Evolutionary conservation across 2,329 filamentous ascomycete species (phyloP).

Genomic region (Epichloe elymi): DNA sequence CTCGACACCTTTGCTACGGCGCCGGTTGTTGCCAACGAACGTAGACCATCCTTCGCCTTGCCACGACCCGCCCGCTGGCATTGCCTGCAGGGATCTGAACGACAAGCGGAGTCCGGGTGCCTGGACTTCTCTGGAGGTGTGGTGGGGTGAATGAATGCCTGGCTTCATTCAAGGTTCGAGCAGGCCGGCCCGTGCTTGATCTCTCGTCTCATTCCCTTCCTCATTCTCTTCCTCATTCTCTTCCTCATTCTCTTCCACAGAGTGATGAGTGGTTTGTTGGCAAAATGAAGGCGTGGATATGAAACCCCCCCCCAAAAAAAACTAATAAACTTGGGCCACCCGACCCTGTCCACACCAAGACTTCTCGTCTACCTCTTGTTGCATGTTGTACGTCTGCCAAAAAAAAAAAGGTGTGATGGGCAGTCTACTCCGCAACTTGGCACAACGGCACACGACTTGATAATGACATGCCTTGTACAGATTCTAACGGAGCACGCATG

Average conservation of each 20-base stretch:
- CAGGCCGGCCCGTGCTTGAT: not conserved
- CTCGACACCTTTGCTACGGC: not conserved
- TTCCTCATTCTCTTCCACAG: not conserved
- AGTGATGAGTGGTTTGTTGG: not conserved
- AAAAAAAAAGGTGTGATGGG: not conserved
- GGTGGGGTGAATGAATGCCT: slow-evolving; percentile 6
- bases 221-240: not conserved
- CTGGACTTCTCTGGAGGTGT: not conserved
- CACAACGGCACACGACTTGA: not conserved
- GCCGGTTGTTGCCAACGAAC: not conserved
- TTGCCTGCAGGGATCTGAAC: slow-evolving; percentile 13
- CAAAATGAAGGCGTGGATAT: too few species aligned
- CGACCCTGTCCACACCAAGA: too few species aligned
- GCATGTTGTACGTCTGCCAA: not conserved
- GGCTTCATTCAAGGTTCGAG: not conserved
- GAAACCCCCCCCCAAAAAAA: not conserved
- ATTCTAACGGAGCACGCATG: not conserved
- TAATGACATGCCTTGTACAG: not conserved
- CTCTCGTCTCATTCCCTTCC: not conserved
- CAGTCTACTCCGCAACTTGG: not conserved
- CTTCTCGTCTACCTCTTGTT: too few species aligned
- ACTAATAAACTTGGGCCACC: not conserved
- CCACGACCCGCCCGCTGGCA: slow-evolving; percentile 9
- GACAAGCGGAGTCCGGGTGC: slow-evolving; percentile 5
- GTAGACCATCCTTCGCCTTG: not conserved